phyloP scores from a whole-genome alignment of 805 yeast genomes.

The Cyberlindnera amylophila region DNA sequence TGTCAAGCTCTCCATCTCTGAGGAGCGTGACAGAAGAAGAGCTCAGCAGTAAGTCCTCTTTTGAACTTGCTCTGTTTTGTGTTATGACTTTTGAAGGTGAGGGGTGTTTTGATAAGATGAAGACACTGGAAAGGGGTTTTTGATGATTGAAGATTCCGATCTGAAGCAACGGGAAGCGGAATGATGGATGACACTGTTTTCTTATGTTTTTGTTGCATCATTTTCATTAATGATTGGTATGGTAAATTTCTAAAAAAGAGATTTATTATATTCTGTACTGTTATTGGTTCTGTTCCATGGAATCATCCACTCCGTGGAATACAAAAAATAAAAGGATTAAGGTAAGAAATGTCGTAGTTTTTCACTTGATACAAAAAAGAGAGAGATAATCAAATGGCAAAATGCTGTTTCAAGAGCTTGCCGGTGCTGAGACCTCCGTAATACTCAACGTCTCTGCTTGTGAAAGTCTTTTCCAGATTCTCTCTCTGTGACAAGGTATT shows the following conservation, averaged over 20 bases:
- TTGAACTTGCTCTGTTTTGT: neutral
- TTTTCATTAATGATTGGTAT: slow-evolving; percentile 23
- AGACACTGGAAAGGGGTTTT: slow-evolving; percentile 3
- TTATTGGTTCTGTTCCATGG: slow-evolving; percentile 18
- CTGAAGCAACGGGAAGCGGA: slow-evolving; percentile 8
- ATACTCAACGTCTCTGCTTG: slow-evolving; percentile 33
- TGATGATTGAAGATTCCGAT: slow-evolving; percentile 9
- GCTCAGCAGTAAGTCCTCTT: slow-evolving; percentile 47
- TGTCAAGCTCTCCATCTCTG: slow-evolving; percentile 91
- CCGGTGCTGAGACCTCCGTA: slow-evolving; percentile 44
- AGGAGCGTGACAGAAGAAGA: slow-evolving; percentile 98
- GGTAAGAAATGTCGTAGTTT: neutral
- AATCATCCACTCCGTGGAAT: slow-evolving; percentile 11
- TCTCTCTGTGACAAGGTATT: slow-evolving; percentile 25
- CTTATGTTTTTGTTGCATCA: slow-evolving; percentile 25
- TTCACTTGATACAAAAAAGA: slow-evolving; percentile 1
- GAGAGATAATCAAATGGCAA: slow-evolving; percentile 12
- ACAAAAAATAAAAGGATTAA: slow-evolving; percentile 16
- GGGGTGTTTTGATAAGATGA: slow-evolving; percentile 45
- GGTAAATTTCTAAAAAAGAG: neutral
- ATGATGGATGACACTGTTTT: slow-evolving; percentile 16
- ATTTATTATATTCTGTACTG: slow-evolving; percentile 20
- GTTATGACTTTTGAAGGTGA: slow-evolving; percentile 65
- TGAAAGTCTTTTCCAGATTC: slow-evolving; percentile 26
- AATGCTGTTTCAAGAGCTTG: slow-evolving; percentile 39